Evolutionary conservation across 1,284 basidiomycete species (phyloP).

Genomic region (Naganishia sp.): DNA sequence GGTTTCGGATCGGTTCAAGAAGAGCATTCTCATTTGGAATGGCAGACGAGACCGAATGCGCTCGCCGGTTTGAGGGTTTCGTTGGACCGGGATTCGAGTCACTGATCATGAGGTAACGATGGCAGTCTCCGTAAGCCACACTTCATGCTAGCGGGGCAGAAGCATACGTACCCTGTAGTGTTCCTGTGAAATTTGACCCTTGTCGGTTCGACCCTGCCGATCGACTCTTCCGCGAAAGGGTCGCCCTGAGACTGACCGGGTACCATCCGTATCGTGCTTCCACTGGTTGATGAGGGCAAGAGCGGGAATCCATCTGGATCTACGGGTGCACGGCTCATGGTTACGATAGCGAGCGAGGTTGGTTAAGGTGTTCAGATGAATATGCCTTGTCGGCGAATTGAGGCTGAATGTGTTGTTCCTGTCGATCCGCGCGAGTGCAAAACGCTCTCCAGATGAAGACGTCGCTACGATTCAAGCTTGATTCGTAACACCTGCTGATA

Average conservation of each 20-base stretch:
- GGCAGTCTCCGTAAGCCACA: not conserved
- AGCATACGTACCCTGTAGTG: slow-evolving; percentile 13
- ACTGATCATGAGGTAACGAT: not conserved
- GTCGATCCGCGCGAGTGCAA: too few species aligned
- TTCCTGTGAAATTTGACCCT: slow-evolving; percentile 26
- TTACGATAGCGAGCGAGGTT: too few species aligned
- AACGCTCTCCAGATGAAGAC: too few species aligned
- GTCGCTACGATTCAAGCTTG: too few species aligned
- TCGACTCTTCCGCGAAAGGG: not conserved
- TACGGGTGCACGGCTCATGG: slow-evolving; percentile 12
- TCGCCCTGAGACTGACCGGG: slow-evolving; percentile 9
- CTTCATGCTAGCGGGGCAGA: not conserved
- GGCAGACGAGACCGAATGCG: slow-evolving; percentile 15
- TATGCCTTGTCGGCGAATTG: too few species aligned
- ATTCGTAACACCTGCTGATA: too few species aligned
- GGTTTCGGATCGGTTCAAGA: slow-evolving; percentile 31
- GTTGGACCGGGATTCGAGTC: not conserved
- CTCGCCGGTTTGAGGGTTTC: slow-evolving; percentile 19
- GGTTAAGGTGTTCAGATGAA: too few species aligned
- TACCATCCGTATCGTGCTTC: slow-evolving; percentile 13
- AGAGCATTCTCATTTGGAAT: slow-evolving; percentile 3
- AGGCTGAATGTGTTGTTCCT: too few species aligned
- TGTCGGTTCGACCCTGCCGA: slow-evolving; percentile 2
- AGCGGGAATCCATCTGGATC: slow-evolving; percentile 24
- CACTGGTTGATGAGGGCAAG: slow-evolving; percentile 11